Conservation (phyloP, 352 stramenopile genomes). For the Globisporangium viniferum region DNA sequence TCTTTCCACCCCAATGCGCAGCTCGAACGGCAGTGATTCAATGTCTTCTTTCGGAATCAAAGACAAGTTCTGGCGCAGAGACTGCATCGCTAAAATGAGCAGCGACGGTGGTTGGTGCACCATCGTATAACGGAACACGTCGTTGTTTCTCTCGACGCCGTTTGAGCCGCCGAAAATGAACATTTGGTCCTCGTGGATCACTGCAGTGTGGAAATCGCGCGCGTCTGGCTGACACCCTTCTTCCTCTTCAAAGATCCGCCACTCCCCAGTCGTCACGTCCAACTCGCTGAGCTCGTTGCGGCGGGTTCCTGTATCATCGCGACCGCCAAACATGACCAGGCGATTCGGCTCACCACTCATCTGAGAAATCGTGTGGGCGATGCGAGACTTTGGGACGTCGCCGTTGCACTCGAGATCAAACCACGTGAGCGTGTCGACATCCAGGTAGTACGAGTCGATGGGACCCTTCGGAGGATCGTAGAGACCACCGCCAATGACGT, state of each 20-base stretch:
- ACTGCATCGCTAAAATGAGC: slow-evolving; percentile 67
- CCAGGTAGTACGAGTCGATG: slow-evolving; percentile 77
- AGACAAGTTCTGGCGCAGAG: slow-evolving; percentile 45
- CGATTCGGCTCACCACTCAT: slow-evolving; percentile 37
- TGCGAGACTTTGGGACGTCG: slow-evolving; percentile 65
- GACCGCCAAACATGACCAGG: slow-evolving; percentile 80
- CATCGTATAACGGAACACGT: slow-evolving; percentile 69
- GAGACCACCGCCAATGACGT: slow-evolving; percentile 72
- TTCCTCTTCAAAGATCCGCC: slow-evolving; percentile 57
- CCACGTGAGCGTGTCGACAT: slow-evolving; percentile 73
- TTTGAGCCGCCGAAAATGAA: slow-evolving; percentile 85
- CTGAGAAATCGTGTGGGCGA: slow-evolving; percentile 75
- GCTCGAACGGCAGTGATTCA: slow-evolving; percentile 51
- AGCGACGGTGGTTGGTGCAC: slow-evolving; percentile 60
- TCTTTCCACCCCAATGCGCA: slow-evolving; percentile 59
- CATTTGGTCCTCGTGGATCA: slow-evolving; percentile 71
- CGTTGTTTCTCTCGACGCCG: slow-evolving; percentile 79
- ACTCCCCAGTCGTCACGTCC: slow-evolving; percentile 57
- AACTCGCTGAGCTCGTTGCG: slow-evolving; percentile 72
- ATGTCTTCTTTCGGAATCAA: slow-evolving; percentile 39
- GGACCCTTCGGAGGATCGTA: slow-evolving; percentile 80
- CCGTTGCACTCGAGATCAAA: slow-evolving; percentile 56
- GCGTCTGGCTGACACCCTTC: slow-evolving; percentile 66
- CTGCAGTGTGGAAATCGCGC: slow-evolving; percentile 77
- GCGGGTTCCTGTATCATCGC: slow-evolving; percentile 64